Evolutionary conservation across 1,139 yeast genomes (phyloP).

Genomic region (Candida tetrigidarum): DNA sequence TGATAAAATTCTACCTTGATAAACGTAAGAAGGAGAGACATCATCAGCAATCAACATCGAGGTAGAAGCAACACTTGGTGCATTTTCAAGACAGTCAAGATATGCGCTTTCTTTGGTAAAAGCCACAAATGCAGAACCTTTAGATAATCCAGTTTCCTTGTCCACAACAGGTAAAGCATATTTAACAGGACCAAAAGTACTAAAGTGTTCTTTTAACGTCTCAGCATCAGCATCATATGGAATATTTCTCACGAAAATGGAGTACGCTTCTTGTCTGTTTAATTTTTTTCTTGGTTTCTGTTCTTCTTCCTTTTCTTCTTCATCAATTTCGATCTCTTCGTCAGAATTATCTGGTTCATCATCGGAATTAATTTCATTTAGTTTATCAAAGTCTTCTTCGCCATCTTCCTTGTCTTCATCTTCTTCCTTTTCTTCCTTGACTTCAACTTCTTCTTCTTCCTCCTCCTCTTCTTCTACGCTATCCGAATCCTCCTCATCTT

Average conservation of each 20-base stretch:
- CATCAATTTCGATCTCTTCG: constrained; percentile 26
- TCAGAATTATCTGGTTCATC: constrained; percentile 28
- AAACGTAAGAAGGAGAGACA: constrained; percentile 85
- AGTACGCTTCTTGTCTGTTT: constrained; percentile 69
- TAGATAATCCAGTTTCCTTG: constrained; percentile 81
- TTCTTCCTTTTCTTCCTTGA: constrained; percentile 30
- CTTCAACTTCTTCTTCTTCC: constrained; percentile 26
- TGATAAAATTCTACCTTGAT: constrained; percentile 88
- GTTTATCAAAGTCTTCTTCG: constrained; percentile 36
- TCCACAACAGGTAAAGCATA: constrained; percentile 95
- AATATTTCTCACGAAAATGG: constrained; percentile 86
- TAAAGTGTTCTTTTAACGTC: constrained; percentile 73
- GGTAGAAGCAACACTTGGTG: constrained; percentile 77
- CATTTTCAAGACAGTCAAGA: constrained; percentile 69
- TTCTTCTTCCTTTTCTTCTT: constrained; percentile 34
- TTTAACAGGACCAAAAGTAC: constrained; percentile 79
- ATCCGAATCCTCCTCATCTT: constrained; percentile 27
- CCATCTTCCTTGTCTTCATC: constrained; percentile 37
- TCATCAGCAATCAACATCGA: constrained; percentile 91
- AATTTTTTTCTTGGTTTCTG: constrained; percentile 39
- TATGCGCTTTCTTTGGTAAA: constrained; percentile 67
- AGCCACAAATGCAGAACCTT: constrained; percentile 96
- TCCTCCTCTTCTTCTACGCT: constrained; percentile 24
- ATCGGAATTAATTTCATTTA: constrained; percentile 35
- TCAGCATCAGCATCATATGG: constrained; percentile 95